Evolutionary conservation across 208 protist species (phyloP).

Genomic region (Leishmania arabica): DNA sequence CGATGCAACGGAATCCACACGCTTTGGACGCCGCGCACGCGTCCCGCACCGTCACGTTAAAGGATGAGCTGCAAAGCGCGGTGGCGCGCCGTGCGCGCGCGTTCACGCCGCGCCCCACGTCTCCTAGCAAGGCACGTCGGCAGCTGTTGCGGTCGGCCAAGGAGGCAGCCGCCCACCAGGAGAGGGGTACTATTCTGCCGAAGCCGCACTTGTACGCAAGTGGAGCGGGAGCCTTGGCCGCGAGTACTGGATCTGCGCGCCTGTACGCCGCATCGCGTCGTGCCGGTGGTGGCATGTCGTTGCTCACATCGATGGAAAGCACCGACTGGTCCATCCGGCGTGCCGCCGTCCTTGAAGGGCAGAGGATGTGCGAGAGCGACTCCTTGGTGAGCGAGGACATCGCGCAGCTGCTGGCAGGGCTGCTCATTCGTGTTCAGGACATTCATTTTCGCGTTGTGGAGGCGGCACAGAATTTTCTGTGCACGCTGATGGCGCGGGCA

Average conservation of each 20-base stretch:
- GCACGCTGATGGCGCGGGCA: neutral
- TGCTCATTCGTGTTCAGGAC: conserved; percentile 48
- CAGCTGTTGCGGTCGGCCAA: conserved; percentile 21
- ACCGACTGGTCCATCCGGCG: conserved; percentile 41
- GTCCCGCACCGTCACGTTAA: conserved; percentile 28
- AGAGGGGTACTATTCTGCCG: neutral
- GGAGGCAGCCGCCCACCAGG: neutral
- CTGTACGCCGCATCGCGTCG: neutral
- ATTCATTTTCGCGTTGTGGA: conserved; percentile 50
- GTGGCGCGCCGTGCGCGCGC: conserved; percentile 28
- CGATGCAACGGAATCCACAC: neutral
- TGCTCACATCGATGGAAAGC: conserved; percentile 32
- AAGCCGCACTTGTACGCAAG: neutral
- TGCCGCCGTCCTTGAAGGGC: conserved; percentile 8
- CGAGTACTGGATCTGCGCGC: neutral
- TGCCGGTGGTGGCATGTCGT: neutral
- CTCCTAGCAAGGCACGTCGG: neutral
- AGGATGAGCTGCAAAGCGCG: conserved; percentile 39
- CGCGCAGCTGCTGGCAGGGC: neutral
- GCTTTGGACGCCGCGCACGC: neutral
- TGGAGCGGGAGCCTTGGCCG: neutral
- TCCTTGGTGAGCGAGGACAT: conserved; percentile 11
- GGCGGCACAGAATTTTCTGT: conserved; percentile 39
- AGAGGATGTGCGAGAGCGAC: conserved; percentile 6
- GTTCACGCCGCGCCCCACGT: neutral